Evolutionary conservation across 1,139 yeast genomes (phyloP).

Genomic region (Taphrina communis): DNA sequence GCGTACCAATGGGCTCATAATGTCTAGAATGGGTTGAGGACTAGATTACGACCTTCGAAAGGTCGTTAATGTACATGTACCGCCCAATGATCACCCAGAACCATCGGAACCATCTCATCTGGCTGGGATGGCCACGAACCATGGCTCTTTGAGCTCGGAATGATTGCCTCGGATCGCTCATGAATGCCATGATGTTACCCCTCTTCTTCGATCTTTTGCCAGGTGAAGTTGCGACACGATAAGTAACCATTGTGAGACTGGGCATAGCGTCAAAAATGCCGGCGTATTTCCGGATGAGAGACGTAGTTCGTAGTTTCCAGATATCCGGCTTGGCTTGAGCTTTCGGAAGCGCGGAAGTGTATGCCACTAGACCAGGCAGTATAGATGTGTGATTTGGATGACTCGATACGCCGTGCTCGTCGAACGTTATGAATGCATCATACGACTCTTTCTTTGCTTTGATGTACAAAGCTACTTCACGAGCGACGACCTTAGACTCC

Average conservation of each 20-base stretch:
- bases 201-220: conserved; percentile 31
- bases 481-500: conserved; percentile 58
- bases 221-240: conserved; percentile 25
- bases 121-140: conserved; percentile 83
- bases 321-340: conserved; percentile 43
- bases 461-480: conserved; percentile 16
- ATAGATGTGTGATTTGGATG: conserved; percentile 82
- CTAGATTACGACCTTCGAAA: conserved; percentile 48
- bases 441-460: conserved; percentile 8
- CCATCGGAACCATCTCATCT: conserved; percentile 94
- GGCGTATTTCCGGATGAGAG: conserved; percentile 53
- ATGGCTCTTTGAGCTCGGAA: conserved; percentile 72
- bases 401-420: conserved; percentile 76
- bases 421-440: conserved; percentile 71
- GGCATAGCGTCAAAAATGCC: conserved; percentile 50
- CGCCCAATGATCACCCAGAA: conserved; percentile 82
- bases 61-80: conserved; percentile 72
- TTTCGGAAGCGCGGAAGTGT: conserved; percentile 47
- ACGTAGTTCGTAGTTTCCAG: conserved; percentile 53
- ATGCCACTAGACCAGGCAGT: conserved; percentile 42
- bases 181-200: conserved; percentile 49
- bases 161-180: conserved; percentile 64
- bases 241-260: conserved; percentile 45
- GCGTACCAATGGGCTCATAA: no score
- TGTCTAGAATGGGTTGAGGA: neutral